Evolutionary conservation across 192 early-diverging fungal species (phyloP).

Genomic region (Pecoramyces ruminantium): DNA sequence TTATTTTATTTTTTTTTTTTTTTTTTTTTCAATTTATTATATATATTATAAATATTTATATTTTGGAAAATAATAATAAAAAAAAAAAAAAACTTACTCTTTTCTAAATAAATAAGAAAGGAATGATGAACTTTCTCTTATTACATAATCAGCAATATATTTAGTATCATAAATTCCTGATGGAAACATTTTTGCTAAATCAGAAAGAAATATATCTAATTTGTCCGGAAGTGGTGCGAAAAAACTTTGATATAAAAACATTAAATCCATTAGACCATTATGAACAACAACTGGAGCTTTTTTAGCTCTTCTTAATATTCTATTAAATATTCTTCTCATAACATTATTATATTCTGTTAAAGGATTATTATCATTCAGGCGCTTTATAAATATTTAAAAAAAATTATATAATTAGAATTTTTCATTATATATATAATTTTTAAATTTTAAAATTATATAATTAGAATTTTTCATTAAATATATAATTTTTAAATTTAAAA

Average conservation of each 20-base stretch:
- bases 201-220: slow-evolving; percentile 53
- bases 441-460: too few species aligned
- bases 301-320: not conserved
- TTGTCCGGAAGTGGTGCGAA: slow-evolving; percentile 57
- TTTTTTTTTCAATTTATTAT: not conserved
- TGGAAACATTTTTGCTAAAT: slow-evolving; percentile 64
- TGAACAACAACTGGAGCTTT: slow-evolving; percentile 66
- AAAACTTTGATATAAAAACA: slow-evolving; percentile 83
- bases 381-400: too few species aligned
- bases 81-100: slow-evolving; percentile 35
- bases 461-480: too few species aligned
- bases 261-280: slow-evolving; percentile 85
- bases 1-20: slow-evolving; percentile 1
- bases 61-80: too few species aligned
- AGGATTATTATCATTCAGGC: not conserved
- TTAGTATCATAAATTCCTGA: slow-evolving; percentile 85
- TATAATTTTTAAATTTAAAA: not conserved
- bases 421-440: too few species aligned
- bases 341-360: not conserved
- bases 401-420: too few species aligned
- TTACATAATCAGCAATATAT: slow-evolving; percentile 53
- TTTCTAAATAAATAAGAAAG: slow-evolving; percentile 52
- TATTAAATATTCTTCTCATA: not conserved
- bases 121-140: slow-evolving; percentile 39
- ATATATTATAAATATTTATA: slow-evolving; percentile 20